phyloP scores from a whole-genome alignment of 139 green algal genomes.

The Pseudopediastrum boryanum region DNA sequence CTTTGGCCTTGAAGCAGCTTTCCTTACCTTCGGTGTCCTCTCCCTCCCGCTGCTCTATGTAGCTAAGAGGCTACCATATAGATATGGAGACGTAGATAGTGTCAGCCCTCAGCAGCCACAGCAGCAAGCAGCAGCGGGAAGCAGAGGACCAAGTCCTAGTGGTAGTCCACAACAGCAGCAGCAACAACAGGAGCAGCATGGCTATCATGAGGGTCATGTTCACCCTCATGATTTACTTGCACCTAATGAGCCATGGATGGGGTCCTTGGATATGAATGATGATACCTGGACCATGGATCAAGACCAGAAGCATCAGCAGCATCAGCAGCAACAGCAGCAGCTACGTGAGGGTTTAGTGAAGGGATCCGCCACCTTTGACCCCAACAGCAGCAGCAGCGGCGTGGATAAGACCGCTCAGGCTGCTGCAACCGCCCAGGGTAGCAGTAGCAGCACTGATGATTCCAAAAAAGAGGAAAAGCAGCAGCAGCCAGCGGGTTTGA shows the following conservation, averaged over 20 bases:
- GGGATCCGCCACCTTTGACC: neutral
- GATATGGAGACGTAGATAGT: neutral
- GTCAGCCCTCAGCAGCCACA: neutral
- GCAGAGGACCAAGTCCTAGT: neutral
- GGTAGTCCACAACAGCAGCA: neutral
- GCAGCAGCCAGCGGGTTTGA: neutral
- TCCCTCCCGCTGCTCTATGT: slow-evolving; percentile 13
- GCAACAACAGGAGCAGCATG: too few species aligned
- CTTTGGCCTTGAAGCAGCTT: slow-evolving; percentile 31
- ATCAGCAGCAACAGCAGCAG: too few species aligned
- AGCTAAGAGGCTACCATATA: neutral
- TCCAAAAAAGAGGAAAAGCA: slow-evolving; percentile 13
- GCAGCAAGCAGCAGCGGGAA: neutral
- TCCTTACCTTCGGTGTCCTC: slow-evolving; percentile 26
- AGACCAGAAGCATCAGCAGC: neutral
- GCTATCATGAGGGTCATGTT: neutral
- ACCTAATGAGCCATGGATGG: too few species aligned
- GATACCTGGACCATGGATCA: too few species aligned
- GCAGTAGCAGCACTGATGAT: too few species aligned
- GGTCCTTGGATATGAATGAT: too few species aligned
- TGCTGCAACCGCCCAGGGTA: neutral
- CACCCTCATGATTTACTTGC: too few species aligned
- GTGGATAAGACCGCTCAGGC: neutral
- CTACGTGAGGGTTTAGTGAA: neutral
- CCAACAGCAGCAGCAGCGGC: slow-evolving; percentile 2